Conservation (phyloP, 1,139 yeast genomes). For the Ogataea hybrid region DNA sequence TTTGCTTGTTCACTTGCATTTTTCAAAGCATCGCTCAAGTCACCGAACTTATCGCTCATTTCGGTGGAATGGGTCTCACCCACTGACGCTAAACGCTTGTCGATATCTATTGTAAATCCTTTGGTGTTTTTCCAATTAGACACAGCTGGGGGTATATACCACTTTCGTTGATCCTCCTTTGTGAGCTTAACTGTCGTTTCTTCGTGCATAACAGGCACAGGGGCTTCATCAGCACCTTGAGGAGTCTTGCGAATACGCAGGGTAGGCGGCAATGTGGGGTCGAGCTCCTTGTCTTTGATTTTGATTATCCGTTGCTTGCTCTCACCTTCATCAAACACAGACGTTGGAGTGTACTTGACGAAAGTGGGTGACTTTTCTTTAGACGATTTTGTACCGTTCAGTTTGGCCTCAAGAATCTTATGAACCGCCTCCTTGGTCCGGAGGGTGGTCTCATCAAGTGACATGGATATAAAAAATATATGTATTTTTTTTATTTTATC, state of each 20-base stretch:
- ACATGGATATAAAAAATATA: constrained; percentile 5
- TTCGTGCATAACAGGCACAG: constrained; percentile 37
- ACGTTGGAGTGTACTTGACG: constrained; percentile 49
- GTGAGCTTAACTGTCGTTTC: constrained; percentile 47
- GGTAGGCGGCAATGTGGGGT: constrained; percentile 85
- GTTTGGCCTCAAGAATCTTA: constrained; percentile 40
- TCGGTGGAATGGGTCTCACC: constrained; percentile 32
- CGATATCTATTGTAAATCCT: constrained; percentile 83
- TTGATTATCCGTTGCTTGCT: constrained; percentile 45
- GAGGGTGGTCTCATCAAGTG: constrained; percentile 18
- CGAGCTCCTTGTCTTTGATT: constrained; percentile 61
- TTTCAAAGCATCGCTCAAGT: constrained; percentile 69
- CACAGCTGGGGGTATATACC: constrained; percentile 90
- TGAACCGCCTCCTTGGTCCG: constrained; percentile 48
- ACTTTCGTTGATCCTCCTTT: constrained; percentile 71
- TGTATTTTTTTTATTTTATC: not conserved
- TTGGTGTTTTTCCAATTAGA: constrained; percentile 97
- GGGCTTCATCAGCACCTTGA: constrained; percentile 60
- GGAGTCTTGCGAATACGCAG: constrained; percentile 76
- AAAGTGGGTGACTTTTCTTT: constrained; percentile 34
- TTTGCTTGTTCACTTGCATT: constrained; percentile 74
- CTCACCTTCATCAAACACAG: constrained; percentile 27
- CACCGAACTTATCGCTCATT: constrained; percentile 60
- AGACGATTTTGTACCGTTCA: constrained; percentile 31
- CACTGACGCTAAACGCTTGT: constrained; percentile 66